A percentile compares a stretch with the other conserved stretches of the same genome.
Conservation (phyloP, 768 basidiomycete genomes). For the Chiua virens region DNA sequence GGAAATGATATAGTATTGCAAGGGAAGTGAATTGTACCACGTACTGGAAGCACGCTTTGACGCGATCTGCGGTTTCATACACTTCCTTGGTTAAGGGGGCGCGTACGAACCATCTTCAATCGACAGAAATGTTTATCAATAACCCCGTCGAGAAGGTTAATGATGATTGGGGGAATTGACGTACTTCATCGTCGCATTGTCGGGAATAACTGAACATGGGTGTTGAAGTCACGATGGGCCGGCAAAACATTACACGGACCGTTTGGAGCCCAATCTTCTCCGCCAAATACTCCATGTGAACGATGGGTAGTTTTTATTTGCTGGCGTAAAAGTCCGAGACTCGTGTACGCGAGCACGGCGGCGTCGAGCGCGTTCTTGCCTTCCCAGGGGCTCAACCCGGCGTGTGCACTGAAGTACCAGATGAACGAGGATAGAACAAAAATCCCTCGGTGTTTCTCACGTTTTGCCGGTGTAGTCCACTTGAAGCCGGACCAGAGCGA, state of each 20-base stretch:
- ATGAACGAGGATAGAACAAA: neutral
- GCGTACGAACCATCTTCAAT: slow-evolving; percentile 65
- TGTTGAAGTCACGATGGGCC: neutral
- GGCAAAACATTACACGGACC: slow-evolving; percentile 39
- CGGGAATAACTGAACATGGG: slow-evolving; percentile 66
- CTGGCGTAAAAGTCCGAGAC: slow-evolving; percentile 77
- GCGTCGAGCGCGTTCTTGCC: slow-evolving; percentile 84
- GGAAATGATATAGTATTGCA: neutral
- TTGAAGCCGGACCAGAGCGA: slow-evolving; percentile 59
- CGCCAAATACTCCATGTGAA: slow-evolving; percentile 77
- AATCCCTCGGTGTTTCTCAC: slow-evolving; percentile 36
- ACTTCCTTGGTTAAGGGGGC: slow-evolving; percentile 67
- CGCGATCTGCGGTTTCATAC: slow-evolving; percentile 54
- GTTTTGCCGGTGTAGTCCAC: slow-evolving; percentile 76
- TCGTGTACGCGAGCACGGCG: slow-evolving; percentile 81
- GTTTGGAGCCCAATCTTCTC: slow-evolving; percentile 73
- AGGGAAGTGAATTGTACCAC: slow-evolving; percentile 16
- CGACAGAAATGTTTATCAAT: neutral
- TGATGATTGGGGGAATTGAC: slow-evolving; percentile 24
- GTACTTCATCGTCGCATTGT: slow-evolving; percentile 71
- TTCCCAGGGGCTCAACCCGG: slow-evolving; percentile 81
- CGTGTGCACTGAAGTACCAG: slow-evolving; percentile 59
- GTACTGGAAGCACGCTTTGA: slow-evolving; percentile 72
- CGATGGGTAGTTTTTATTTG: slow-evolving; percentile 77
- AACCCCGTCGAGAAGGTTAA: neutral